phyloP scores from a whole-genome alignment of 345 rosid species.

The Eutrema heterophyllum region DNA sequence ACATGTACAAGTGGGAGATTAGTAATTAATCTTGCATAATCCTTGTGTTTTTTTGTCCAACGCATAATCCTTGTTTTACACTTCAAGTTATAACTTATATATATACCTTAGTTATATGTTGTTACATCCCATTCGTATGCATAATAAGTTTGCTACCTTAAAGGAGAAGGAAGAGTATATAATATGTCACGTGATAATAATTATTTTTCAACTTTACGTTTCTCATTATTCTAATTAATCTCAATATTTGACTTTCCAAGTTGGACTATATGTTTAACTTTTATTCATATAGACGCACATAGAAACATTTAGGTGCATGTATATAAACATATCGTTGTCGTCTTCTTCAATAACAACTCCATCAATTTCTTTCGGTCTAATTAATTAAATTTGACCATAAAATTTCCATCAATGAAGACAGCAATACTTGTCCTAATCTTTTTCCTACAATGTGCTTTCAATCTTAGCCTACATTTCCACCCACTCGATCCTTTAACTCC shows the following conservation, averaged over 20 bases:
- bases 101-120: background rate
- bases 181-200: constrained; percentile 8
- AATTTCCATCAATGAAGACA: constrained; percentile 32
- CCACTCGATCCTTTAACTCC: constrained; percentile 66
- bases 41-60: background rate
- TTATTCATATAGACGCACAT: background rate
- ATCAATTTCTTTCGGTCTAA: background rate
- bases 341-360: constrained; percentile 14
- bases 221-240: constrained; percentile 7
- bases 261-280: background rate
- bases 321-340: constrained; percentile 12
- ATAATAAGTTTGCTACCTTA: constrained; percentile 1
- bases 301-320: constrained; percentile 2
- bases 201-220: constrained; percentile 22
- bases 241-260: background rate
- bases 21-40: background rate
- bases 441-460: constrained; percentile 28
- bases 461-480: constrained; percentile 37
- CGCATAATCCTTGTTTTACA: constrained; percentile 21
- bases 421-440: constrained; percentile 27
- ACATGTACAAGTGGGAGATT: constrained; percentile 10
- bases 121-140: background rate
- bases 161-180: constrained; percentile 5
- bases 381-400: background rate
- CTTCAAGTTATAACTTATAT: constrained; percentile 19